phyloP scores from a whole-genome alignment of 2,329 filamentous ascomycete species.

The Alternaria viburni region DNA sequence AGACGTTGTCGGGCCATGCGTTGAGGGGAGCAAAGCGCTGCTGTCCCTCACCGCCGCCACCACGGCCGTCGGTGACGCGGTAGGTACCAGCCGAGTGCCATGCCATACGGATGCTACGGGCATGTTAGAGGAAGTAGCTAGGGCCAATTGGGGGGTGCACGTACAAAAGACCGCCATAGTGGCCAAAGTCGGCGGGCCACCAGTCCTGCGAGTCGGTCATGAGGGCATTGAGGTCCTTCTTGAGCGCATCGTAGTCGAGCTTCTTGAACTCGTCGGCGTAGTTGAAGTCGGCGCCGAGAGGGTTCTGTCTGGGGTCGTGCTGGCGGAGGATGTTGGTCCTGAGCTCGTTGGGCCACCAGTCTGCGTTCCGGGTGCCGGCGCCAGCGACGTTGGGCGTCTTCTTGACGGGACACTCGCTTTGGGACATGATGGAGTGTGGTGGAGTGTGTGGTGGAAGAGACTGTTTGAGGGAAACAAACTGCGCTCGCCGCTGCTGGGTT shows the following conservation, averaged over 20 bases:
- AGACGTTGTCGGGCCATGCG: constrained; percentile 81
- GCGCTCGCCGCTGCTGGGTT: constrained; percentile 2
- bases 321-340: constrained; percentile 76
- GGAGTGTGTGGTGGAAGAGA: constrained; percentile 16
- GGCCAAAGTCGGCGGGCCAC: constrained; percentile 83
- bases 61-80: constrained; percentile 75
- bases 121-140: constrained; percentile 7
- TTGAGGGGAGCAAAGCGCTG: constrained; percentile 82
- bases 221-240: constrained; percentile 73
- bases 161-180: constrained; percentile 77
- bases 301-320: constrained; percentile 68
- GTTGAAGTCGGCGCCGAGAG: constrained; percentile 70
- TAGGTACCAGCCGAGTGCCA: constrained; percentile 84
- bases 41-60: constrained; percentile 75
- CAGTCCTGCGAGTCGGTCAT: constrained; percentile 82
- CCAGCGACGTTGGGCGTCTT: constrained; percentile 53
- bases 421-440: constrained; percentile 37
- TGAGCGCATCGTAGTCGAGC: constrained; percentile 72
- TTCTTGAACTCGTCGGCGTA: constrained; percentile 75
- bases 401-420: constrained; percentile 45
- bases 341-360: constrained; percentile 78
- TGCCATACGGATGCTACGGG: constrained; percentile 68
- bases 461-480: constrained; percentile 12
- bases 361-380: constrained; percentile 69
- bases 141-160: constrained; percentile 1